These are phyloP conservation scores for Oryza meridionalis DNA, from an alignment of 176 grass and related monocot species.

Conservation along the genomic window DNA sequence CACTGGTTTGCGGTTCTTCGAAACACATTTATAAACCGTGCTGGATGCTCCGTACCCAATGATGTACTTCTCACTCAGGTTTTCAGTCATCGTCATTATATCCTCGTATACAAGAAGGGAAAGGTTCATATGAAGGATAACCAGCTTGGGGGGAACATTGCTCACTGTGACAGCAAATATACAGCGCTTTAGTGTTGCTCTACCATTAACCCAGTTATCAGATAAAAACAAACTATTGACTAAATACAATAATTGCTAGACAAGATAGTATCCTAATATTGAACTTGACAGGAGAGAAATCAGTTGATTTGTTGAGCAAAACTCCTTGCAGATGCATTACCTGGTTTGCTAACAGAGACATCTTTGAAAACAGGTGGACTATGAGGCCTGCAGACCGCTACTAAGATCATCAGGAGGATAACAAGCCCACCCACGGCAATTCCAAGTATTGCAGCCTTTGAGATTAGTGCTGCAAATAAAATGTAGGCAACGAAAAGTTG, in stretches of 20 bases:
- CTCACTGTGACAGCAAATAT: conserved; percentile 55
- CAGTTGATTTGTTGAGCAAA: neutral
- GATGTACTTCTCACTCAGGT: conserved; percentile 95
- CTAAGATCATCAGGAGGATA: conserved; percentile 85
- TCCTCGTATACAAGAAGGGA: conserved; percentile 95
- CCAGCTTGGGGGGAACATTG: conserved; percentile 81
- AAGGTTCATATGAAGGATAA: conserved; percentile 99
- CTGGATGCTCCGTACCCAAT: conserved; percentile 98
- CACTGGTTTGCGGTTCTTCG: conserved; percentile 94
- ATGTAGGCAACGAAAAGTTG: neutral
- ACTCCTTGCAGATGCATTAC: conserved; percentile 46
- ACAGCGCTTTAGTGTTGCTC: conserved; percentile 13
- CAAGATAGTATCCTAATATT: neutral
- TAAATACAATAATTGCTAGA: neutral
- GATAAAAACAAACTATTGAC: neutral
- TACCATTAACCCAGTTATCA: conserved; percentile 7
- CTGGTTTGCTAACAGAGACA: conserved; percentile 77
- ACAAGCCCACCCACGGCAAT: conserved; percentile 86
- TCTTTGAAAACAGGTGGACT: conserved; percentile 73
- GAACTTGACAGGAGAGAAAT: neutral
- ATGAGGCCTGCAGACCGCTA: conserved; percentile 81
- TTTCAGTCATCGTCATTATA: conserved; percentile 99
- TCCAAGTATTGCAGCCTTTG: conserved; percentile 86
- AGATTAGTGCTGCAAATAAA: conserved; percentile 65
- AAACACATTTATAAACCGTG: conserved; percentile 93